Evolutionary conservation across 192 early-diverging fungal species (phyloP), one percentile per base, ranked within the genome.

Genomic region (Fimicolochytrium jonesii): DNA sequence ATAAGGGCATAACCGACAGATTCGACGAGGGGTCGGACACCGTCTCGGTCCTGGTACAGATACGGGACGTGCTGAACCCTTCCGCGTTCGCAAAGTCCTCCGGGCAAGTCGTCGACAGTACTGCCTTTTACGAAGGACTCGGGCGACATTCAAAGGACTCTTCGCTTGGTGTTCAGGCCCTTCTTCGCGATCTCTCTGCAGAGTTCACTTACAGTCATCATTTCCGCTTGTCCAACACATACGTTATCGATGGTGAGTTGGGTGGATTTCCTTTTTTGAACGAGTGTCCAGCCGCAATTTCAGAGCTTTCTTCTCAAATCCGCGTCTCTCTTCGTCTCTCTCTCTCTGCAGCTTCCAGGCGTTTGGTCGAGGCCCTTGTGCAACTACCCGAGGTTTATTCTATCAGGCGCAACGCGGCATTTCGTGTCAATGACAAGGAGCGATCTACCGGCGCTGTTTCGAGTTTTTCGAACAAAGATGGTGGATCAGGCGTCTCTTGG

Each of bases 361-460:
- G 37, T 37, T 59, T 46, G 17, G 13, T 45, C 25, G 37, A 43
- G 7, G 28, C 37, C 13, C 39, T 59, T 17, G 23, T 13, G 5
- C 22, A 20, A 11, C 37, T 45, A 37, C 57, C 57, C n/a, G 43
- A 59, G 13, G 57, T 59, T 31, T 13, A 18, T 43, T 44, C 37
- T 22, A 43, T 59, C 25, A 59, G 18, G 7, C 13, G 20, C 39
- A 59, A 59, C 41, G 43, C 37, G 9, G 34, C 3, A 26, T 59
- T 59, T 31, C 5, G 29, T 5, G 41, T 59, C 22, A 22, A 35
- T 36, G 23, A 32, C 54, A 44, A 44, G 43, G 30, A 50, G 26
- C 3, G 3, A 15, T 5, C 4, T 26, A 20, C 9, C 0, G n/a
- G 13, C 22, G 17, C 57, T 17, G 17, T 26, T 22, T 18, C 41